Evolutionary conservation across 2,329 filamentous ascomycete genomes (phyloP), one percentile per base, ranked within the genome.

Genomic region (Aspergillus pseudoterreus): DNA sequence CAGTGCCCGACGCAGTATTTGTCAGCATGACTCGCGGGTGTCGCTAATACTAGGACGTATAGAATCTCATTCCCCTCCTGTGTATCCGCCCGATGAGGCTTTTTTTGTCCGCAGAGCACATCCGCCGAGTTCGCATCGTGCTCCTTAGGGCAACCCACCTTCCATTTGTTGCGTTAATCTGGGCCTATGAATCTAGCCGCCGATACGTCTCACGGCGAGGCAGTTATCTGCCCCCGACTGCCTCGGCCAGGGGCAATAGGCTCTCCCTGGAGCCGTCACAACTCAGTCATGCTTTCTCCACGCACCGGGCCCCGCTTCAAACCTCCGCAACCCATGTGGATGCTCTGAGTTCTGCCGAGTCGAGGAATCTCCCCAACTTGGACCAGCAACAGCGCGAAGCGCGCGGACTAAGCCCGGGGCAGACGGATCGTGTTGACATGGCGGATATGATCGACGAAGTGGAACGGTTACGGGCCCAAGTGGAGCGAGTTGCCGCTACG

Each of bases 61-160:
- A 83, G 80, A 85, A 85, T 60, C 72, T 85, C 45, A 77, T 85
- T 47, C 78, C 82, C 17, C 71, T 84, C 38, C 64, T 82, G 22
- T 70, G 72, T 57, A 73, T 84, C 53, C 78, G 82, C 47, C 82
- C 82, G 24, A 70, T 85, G 58, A 73, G 82, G 61, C 72, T 84
- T 48, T 69, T 82, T 46, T 55, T 84, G 36, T 75, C 81, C n/a
- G 75, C 80, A 41, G 79, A 79, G 56, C 68, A 72, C 50, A 71
- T 83, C 50, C 76, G 82, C 46, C 74, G 73, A 30, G 75, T 79
- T 50, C 78, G 82, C 43, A 84, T 85, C 53, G 63, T 82, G 39
- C 65, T 84, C 43, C 75, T 85, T 52, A 82, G 81, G 63, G 75
- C 75, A 45, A 83, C 81, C 2, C 82, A 85, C 66, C 66, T 78